These are phyloP conservation scores for Tylopilus sp. DNA, from an alignment of 1,284 basidiomycete genomes.

Conservation along the genomic window DNA sequence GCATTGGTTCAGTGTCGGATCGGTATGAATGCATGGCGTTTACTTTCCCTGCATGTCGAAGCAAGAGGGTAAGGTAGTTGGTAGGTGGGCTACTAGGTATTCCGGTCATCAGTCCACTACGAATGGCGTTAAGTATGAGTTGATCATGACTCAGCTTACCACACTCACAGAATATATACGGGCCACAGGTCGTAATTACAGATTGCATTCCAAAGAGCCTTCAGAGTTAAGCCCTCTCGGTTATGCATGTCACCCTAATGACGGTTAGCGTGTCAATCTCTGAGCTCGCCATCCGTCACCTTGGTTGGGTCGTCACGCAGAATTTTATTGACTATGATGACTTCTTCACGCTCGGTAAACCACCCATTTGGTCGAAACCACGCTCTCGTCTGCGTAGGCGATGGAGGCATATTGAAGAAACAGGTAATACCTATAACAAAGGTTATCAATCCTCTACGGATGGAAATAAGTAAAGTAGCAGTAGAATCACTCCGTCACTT, in stretches of 20 bases:
- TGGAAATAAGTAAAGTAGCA: neutral
- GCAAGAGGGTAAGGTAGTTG: slow-evolving; percentile 69
- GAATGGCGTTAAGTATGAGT: neutral
- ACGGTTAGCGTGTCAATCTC: neutral
- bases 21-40: neutral
- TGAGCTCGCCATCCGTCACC: slow-evolving; percentile 36
- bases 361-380: slow-evolving; percentile 78
- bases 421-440: slow-evolving; percentile 66
- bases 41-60: slow-evolving; percentile 63
- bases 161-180: slow-evolving; percentile 63
- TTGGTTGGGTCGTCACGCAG: slow-evolving; percentile 78
- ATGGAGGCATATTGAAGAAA: slow-evolving; percentile 76
- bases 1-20: neutral
- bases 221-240: slow-evolving; percentile 69
- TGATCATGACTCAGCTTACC: neutral
- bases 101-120: slow-evolving; percentile 54
- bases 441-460: slow-evolving; percentile 59
- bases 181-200: slow-evolving; percentile 79
- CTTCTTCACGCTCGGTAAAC: slow-evolving; percentile 69
- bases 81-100: slow-evolving; percentile 63
- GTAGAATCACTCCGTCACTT: slow-evolving; percentile 22
- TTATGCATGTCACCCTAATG: slow-evolving; percentile 79
- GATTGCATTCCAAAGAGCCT: slow-evolving; percentile 65
- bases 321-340: slow-evolving; percentile 63
- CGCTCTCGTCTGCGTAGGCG: slow-evolving; percentile 73